These are phyloP conservation scores for Chaetomidium leptoderma DNA, from an alignment of 495 filamentous ascomycete species.

Conservation along the genomic window DNA sequence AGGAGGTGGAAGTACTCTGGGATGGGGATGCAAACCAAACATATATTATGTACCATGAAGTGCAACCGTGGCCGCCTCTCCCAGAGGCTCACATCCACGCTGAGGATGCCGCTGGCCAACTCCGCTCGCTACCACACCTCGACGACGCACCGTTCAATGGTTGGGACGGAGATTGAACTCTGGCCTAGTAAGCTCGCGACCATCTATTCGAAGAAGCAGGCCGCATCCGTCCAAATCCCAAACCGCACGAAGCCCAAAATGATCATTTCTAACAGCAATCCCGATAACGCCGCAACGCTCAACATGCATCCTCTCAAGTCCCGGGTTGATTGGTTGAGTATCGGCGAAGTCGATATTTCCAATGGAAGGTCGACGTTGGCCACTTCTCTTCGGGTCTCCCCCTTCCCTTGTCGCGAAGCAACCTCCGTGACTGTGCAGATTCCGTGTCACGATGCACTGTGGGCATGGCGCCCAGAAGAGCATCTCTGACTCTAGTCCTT, in stretches of 20 bases:
- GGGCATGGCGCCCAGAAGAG: background rate
- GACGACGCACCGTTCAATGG: background rate
- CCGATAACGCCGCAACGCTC: background rate
- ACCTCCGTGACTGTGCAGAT: background rate
- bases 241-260: background rate
- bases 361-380: too few relatives aligned
- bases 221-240: background rate
- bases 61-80: constrained; percentile 6
- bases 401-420: background rate
- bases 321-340: background rate
- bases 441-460: background rate
- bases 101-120: background rate
- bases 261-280: too few relatives aligned
- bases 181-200: background rate
- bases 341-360: background rate
- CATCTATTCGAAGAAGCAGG: background rate
- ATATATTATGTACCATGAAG: constrained; percentile 25
- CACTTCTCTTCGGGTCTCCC: background rate
- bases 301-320: too few relatives aligned
- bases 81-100: background rate
- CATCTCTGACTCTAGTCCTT: background rate
- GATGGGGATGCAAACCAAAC: background rate
- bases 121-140: background rate
- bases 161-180: background rate
- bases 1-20: background rate